Evolutionary conservation across 768 basidiomycete species (phyloP).

Genomic region (Tylopilus felleus): DNA sequence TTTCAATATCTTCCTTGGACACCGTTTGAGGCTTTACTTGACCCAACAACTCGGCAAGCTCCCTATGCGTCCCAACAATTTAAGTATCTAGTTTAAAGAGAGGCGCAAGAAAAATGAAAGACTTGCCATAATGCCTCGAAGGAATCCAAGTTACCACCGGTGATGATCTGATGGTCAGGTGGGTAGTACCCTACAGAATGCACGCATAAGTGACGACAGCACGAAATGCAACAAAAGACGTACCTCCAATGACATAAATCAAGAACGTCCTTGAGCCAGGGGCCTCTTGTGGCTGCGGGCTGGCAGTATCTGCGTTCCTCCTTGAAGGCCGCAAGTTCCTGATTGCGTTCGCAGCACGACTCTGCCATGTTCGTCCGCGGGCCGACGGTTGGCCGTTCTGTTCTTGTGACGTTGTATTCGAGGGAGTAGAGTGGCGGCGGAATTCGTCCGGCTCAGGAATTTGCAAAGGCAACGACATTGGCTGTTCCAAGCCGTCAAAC

Average conservation of each 20-base stretch:
- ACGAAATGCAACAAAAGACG: constrained; percentile 14
- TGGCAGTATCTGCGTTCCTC: constrained; percentile 19
- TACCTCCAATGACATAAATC: constrained; percentile 87
- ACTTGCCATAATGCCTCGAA: constrained; percentile 76
- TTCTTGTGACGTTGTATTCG: constrained; percentile 12
- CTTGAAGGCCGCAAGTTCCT: constrained; percentile 48
- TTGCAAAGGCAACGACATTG: constrained; percentile 26
- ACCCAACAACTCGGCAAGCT: constrained; percentile 79
- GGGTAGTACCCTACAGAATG: constrained; percentile 76
- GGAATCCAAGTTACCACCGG: constrained; percentile 72
- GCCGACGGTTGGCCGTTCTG: constrained; percentile 19
- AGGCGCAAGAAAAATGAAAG: neutral
- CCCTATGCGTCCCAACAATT: constrained; percentile 39
- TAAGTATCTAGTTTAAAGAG: neutral
- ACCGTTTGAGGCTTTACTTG: constrained; percentile 81
- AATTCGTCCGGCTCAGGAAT: constrained; percentile 26
- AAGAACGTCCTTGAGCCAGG: constrained; percentile 61
- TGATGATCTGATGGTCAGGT: constrained; percentile 83
- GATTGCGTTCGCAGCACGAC: constrained; percentile 61
- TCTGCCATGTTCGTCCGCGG: constrained; percentile 50
- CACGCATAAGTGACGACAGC: constrained; percentile 1
- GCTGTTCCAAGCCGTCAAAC: constrained; percentile 23
- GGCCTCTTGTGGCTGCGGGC: constrained; percentile 23
- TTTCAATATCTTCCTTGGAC: constrained; percentile 80
- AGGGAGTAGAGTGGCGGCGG: constrained; percentile 13